Evolutionary conservation across 805 yeast species (phyloP).

Genomic region (Metschnikowia sp.): DNA sequence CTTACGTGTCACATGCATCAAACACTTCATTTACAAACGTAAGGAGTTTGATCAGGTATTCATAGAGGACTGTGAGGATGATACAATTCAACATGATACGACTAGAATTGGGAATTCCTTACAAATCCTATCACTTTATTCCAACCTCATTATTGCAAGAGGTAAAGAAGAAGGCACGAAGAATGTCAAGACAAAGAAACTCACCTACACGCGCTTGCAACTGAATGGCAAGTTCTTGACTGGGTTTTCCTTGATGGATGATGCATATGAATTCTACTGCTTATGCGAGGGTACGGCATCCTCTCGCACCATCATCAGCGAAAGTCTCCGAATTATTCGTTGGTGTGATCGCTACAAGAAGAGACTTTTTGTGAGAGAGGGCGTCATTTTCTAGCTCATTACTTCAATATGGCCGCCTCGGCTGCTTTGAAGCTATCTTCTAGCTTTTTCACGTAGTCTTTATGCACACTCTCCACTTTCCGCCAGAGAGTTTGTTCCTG

Average conservation of each 20-base stretch:
- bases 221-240: constrained; percentile 20
- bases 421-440: constrained; percentile 33
- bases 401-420: constrained; percentile 47
- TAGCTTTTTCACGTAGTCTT: constrained; percentile 57
- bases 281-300: constrained; percentile 44
- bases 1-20: constrained; percentile 40
- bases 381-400: constrained; percentile 25
- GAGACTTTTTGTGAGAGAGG: constrained; percentile 70
- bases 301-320: constrained; percentile 53
- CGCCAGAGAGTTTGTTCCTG: constrained; percentile 50
- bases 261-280: constrained; percentile 36
- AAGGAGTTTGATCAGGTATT: constrained; percentile 64
- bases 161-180: constrained; percentile 22
- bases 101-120: constrained; percentile 26
- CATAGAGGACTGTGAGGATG: constrained; percentile 32
- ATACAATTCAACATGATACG: constrained; percentile 18
- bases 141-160: constrained; percentile 22
- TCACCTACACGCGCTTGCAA: constrained; percentile 46
- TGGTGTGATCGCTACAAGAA: constrained; percentile 78
- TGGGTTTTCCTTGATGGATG: constrained; percentile 38
- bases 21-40: constrained; percentile 80
- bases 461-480: constrained; percentile 69
- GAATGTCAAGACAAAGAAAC: constrained; percentile 26
- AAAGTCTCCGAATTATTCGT: constrained; percentile 60
- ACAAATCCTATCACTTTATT: constrained; percentile 38